These are phyloP conservation scores for Lolium multiflorum DNA, from an alignment of 176 grass and related monocot species.

Conservation along the genomic window DNA sequence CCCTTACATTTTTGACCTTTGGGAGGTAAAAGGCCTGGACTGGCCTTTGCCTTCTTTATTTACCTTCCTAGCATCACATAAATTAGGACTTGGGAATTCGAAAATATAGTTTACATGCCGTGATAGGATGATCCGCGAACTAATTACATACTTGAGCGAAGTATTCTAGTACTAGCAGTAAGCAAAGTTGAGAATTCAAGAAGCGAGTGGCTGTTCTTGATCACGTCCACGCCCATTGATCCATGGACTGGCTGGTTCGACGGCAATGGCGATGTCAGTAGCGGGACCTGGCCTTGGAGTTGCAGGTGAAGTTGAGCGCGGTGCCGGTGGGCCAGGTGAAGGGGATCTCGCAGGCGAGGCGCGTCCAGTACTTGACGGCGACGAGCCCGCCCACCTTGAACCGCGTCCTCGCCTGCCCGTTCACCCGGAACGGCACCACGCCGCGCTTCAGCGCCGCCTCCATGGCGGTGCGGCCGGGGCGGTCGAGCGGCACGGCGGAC, in stretches of 20 bases:
- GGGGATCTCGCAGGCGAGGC: slow-evolving; percentile 49
- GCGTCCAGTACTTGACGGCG: slow-evolving; percentile 49
- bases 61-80: not conserved
- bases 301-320: slow-evolving; percentile 45
- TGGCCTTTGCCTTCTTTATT: not conserved
- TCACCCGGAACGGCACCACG: slow-evolving; percentile 65
- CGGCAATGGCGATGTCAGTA: slow-evolving; percentile 22
- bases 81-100: not conserved
- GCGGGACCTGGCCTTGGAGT: slow-evolving; percentile 48
- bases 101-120: not conserved
- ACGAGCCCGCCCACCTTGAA: slow-evolving; percentile 61
- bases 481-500: slow-evolving; percentile 47
- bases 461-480: slow-evolving; percentile 44
- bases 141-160: slow-evolving; percentile 31
- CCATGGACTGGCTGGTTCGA: slow-evolving; percentile 8
- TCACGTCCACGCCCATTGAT: not conserved
- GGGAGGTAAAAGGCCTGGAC: not conserved
- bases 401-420: slow-evolving; percentile 51
- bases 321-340: slow-evolving; percentile 68
- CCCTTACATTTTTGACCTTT: slow-evolving; percentile 7
- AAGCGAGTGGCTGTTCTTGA: slow-evolving; percentile 16
- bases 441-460: slow-evolving; percentile 51
- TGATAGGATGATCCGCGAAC: not conserved
- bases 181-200: not conserved
- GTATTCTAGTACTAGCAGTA: not conserved